These are phyloP conservation scores for Beauveria medogensis DNA, from an alignment of 2,329 filamentous ascomycete species.

Conservation along the genomic window DNA sequence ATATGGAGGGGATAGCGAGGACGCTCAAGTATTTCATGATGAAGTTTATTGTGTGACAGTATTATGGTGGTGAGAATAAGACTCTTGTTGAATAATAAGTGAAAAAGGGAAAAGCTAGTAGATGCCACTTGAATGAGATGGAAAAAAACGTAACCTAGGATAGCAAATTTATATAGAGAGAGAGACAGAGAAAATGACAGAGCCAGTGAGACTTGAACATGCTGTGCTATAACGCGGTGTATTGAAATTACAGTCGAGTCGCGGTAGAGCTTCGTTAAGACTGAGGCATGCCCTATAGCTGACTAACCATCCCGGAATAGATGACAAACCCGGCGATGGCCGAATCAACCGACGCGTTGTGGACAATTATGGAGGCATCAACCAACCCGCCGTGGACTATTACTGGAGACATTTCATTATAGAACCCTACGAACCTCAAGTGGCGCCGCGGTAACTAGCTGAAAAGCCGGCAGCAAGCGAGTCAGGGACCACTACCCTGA, in stretches of 20 bases:
- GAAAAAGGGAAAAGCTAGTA: not conserved
- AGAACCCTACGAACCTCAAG: not conserved
- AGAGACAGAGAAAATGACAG: not conserved
- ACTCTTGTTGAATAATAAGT: not conserved
- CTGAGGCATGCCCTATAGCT: not conserved
- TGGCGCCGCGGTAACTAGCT: not conserved
- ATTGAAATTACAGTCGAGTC: not conserved
- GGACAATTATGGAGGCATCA: not conserved
- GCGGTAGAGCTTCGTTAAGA: not conserved
- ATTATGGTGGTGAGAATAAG: not conserved
- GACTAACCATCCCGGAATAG: not conserved
- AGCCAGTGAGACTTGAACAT: not conserved
- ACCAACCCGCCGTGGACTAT: not conserved
- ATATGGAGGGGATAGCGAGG: not conserved
- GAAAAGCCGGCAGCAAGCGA: not conserved
- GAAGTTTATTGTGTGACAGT: not conserved
- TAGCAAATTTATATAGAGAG: not conserved
- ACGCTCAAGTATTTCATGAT: not conserved
- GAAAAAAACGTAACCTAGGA: not conserved
- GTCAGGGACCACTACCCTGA: not conserved
- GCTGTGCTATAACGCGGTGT: not conserved
- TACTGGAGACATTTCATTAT: not conserved
- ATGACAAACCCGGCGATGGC: not conserved
- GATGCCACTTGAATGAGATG: not conserved
- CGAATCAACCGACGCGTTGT: no score